These are phyloP conservation scores for Lophiotrema nucula DNA, from an alignment of 495 filamentous ascomycete species.

Conservation along the genomic window DNA sequence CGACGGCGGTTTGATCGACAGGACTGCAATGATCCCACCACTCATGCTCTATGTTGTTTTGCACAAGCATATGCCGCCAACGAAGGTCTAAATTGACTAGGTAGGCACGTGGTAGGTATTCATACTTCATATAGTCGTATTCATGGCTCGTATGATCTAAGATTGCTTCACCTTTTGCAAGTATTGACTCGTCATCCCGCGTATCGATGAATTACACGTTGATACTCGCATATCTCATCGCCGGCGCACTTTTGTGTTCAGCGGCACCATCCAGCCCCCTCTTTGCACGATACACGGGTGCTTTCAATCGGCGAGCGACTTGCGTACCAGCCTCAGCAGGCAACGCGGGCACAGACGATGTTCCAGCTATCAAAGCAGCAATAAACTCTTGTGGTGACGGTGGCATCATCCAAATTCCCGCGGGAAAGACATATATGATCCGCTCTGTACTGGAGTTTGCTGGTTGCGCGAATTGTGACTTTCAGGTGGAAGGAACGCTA, in stretches of 20 bases:
- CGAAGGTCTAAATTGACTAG: no score
- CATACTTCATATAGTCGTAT: no score
- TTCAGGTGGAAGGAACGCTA: constrained; percentile 47
- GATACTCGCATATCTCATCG: no score
- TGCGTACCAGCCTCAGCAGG: background rate
- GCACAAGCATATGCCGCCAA: no score
- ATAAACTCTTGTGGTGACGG: constrained; percentile 39
- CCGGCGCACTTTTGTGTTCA: background rate
- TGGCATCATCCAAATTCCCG: constrained; percentile 48
- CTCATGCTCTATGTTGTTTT: no score
- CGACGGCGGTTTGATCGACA: no score
- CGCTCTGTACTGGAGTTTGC: constrained; percentile 45
- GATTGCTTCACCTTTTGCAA: no score
- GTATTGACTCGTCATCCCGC: no score
- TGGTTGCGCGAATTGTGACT: constrained; percentile 43
- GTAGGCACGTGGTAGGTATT: no score
- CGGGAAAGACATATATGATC: constrained; percentile 44
- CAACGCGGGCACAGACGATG: background rate
- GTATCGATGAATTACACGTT: no score
- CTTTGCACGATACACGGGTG: background rate
- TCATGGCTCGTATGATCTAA: no score
- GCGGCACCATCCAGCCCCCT: background rate
- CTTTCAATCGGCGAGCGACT: background rate
- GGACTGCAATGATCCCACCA: no score
- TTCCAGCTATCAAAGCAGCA: background rate